Evolutionary conservation across 768 basidiomycete genomes (phyloP).

Genomic region (Boletellus sp.): DNA sequence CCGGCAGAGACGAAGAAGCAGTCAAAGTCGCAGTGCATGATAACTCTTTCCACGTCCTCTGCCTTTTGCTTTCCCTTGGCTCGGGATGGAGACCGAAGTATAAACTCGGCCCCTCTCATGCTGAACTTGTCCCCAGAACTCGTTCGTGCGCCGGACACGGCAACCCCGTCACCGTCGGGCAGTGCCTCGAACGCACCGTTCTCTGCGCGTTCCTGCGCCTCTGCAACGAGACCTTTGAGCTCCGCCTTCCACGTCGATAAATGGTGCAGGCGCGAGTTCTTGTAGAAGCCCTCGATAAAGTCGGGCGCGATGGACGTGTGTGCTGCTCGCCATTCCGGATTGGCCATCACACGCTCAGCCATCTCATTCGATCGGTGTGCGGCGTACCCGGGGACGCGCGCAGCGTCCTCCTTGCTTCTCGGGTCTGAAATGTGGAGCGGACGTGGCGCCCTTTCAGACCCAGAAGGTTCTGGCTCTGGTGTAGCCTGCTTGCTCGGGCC

Average conservation of each 20-base stretch:
- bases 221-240: conserved; percentile 69
- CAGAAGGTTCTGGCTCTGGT: not conserved
- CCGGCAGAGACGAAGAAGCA: conserved; percentile 97
- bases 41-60: conserved; percentile 52
- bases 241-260: conserved; percentile 92
- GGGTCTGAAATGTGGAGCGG: conserved; percentile 43
- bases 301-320: conserved; percentile 84
- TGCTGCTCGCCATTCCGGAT: conserved; percentile 80
- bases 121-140: conserved; percentile 34
- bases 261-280: conserved; percentile 90
- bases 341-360: conserved; percentile 76
- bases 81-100: conserved; percentile 46
- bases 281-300: conserved; percentile 82
- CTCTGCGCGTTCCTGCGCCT: conserved; percentile 75
- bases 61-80: conserved; percentile 52
- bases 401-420: conserved; percentile 39
- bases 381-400: conserved; percentile 62
- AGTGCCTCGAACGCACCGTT: conserved; percentile 19
- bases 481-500: conserved; percentile 1
- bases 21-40: conserved; percentile 95
- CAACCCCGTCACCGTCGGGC: not conserved
- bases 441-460: conserved; percentile 11
- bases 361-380: conserved; percentile 62
- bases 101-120: conserved; percentile 51
- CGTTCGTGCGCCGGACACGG: not conserved